Conservation (phyloP, 2,329 filamentous ascomycete species). For the Stachybotrys elegans region DNA sequence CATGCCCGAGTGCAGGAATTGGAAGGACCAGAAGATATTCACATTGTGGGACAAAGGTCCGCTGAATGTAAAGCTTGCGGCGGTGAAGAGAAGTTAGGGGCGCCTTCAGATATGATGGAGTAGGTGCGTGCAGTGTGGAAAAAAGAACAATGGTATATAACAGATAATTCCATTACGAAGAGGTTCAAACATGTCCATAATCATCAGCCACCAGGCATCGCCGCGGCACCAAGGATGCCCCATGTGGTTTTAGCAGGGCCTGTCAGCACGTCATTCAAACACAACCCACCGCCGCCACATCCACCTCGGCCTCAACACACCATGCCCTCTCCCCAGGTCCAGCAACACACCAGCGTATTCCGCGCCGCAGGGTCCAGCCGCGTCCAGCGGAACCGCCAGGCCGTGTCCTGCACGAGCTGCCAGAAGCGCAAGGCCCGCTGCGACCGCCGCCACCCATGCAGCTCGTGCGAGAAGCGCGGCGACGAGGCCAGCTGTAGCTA, state of each 20-base stretch:
- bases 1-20: constrained; percentile 9
- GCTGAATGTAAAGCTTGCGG: neutral
- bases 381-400: constrained; percentile 32
- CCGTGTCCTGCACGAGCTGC: constrained; percentile 36
- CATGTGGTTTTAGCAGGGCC: no score
- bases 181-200: no score
- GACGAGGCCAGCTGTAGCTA: constrained; percentile 28
- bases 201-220: no score
- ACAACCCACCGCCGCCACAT: no score
- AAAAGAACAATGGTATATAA: no score
- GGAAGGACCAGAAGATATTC: constrained; percentile 10
- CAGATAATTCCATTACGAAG: no score
- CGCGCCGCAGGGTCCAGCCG: constrained; percentile 27
- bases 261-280: no score
- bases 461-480: constrained; percentile 32
- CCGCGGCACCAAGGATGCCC: no score
- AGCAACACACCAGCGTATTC: constrained; percentile 27
- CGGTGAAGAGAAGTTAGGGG: neutral
- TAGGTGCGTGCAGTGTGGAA: no score
- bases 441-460: constrained; percentile 35
- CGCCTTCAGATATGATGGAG: no score
- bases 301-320: no score
- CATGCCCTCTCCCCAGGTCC: constrained; percentile 18
- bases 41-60: constrained; percentile 7
- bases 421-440: constrained; percentile 38